Evolutionary conservation across 2,329 filamentous ascomycete genomes (phyloP), one percentile per base, ranked within the genome.

Genomic region (Davidsoniella virescens): DNA sequence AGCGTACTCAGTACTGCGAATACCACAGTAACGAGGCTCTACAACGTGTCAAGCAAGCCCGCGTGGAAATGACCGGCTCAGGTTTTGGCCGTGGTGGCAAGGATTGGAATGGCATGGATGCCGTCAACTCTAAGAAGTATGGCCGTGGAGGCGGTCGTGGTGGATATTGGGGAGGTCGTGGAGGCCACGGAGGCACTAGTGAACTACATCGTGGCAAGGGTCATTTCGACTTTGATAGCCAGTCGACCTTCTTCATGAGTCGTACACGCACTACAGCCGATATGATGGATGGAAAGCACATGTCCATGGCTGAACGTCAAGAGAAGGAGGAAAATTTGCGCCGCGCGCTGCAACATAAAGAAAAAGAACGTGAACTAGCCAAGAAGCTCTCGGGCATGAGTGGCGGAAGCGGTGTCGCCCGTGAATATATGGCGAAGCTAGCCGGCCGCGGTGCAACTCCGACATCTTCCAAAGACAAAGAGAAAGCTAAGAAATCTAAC

Each of bases 1-100:
- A 87, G 49, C 85, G 87, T 58, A 94, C 88, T 0, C 81, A 94
- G 58, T 86, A 84, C 61, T 98, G 92, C 66, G 87, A 94, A 56
- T 98, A 83, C 57, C 92, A 98, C 64, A 78, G 94, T 56, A 87
- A 93, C 57, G 70, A 86, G 23, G 82, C 86, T 23, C 68, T 96
- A 2, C 75, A 80, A 50, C 46, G 47, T 16, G 26, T 51, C 44
- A 88, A 85, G 60, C 78, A 60, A 49, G 69, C 70, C 26, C 74
- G 88, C 36, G 80, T 88, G 69, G 87, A 94, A 59, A 73, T 95
- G 54, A 94, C 88, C 60, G 75, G 72, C 10, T 82, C 80, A 63
- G 74, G 73, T 17, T 73, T 67, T 43, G 65, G 65, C 4, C 44
- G 57, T 44, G 52, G 51, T 3, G 58, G 56, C 51, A 61, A 52